phyloP scores from a whole-genome alignment of 2,329 filamentous ascomycete genomes.

The Aspergillus calidoustus region DNA sequence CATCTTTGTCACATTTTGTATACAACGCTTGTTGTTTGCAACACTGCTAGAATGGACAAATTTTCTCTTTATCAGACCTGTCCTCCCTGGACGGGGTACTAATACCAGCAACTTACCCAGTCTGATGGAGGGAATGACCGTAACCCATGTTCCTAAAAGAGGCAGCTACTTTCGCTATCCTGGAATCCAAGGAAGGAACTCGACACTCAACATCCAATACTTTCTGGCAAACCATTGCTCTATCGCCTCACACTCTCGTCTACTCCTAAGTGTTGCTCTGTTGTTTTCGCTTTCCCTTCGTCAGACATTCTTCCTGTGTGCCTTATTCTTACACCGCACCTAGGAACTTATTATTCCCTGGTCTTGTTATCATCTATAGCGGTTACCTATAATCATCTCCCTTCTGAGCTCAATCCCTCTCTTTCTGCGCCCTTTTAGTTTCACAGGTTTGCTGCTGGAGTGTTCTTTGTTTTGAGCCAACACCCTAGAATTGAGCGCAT shows the following conservation, averaged over 20 bases:
- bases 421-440: background rate
- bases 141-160: background rate
- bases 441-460: background rate
- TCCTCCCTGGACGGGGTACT: background rate
- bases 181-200: slow-evolving; percentile 8
- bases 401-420: background rate
- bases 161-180: slow-evolving; percentile 10
- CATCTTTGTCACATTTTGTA: background rate
- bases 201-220: background rate
- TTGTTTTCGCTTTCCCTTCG: background rate
- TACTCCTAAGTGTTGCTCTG: background rate
- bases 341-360: background rate
- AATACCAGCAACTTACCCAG: background rate
- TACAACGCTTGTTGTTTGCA: background rate
- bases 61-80: background rate
- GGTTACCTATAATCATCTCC: background rate
- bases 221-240: background rate
- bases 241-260: background rate
- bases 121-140: background rate
- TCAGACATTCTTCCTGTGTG: background rate
- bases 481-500: slow-evolving; percentile 2
- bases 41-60: background rate
- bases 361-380: background rate
- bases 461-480: background rate
- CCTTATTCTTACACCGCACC: background rate